Base-by-base conservation (phyloP, 2,329 filamentous ascomycete species). In the Talaromyces piceae region DNA sequence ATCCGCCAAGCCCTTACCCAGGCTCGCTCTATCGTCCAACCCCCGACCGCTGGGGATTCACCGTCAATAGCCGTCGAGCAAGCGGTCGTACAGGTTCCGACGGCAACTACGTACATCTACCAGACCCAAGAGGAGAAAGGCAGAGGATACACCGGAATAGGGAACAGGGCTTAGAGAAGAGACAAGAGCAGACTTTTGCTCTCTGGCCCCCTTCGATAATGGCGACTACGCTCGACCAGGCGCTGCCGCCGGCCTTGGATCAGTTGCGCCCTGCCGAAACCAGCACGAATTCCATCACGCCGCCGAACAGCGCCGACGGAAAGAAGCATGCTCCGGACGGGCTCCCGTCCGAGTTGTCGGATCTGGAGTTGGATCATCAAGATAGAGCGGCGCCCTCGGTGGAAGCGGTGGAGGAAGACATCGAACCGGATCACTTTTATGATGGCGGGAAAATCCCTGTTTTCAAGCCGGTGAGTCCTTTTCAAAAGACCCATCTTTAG, bases 371-470 rank as follows among this genome's bases (percentile, higher is more conserved):
- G 45, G 69, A 71, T 53, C 16, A 20, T 56, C 60, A 63, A 49
- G 53, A 57, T 41, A 43, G 43, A 25, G 49, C 60, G 2, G 56
- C 61, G 26, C 54, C 54, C 11, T 59, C 59, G 33, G 59, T 63
- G 31, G 62, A 63, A 13, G 73, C 76, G 37, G 74, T 77, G 50
- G 79, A 81, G 44, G 85, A 89, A 59, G 84, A 87, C 60, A 79
- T 95, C 50, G 75, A 84, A 44, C 91, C 91, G 1, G 88, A 91
- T 65, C 85, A 95, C 68, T 96, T 88, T 75, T 95, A 89, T 64
- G 91, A 81, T 49, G 80, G 77, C 52, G 81, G 90, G 56, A 87
- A 83, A 56, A 87, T 98, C 30, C 91, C 93, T 7, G 86, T 98
- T 54, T 98, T 98, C 73, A 91, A 85, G 70, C 93, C 93, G 57